Percentiles rank a stretch among this genome's conserved stretches.
These are phyloP conservation scores for Cenchrus americanus DNA, from an alignment of 176 grass and related monocot genomes.

Conservation along the genomic window DNA sequence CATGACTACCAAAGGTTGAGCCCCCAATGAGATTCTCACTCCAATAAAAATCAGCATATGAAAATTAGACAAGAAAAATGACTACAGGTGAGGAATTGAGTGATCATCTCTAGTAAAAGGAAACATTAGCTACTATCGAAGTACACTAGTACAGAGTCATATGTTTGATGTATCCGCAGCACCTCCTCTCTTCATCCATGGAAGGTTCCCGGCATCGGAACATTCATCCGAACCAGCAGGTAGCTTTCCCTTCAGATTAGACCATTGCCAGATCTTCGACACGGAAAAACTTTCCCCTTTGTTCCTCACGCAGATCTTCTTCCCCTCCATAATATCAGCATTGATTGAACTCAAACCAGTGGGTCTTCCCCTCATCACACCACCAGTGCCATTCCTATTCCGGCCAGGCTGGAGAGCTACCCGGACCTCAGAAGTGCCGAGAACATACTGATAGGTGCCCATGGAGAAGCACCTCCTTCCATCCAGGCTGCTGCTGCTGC, in stretches of 20 bases:
- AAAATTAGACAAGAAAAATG: conserved; percentile 51
- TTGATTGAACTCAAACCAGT: conserved; percentile 46
- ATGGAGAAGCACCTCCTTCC: conserved; percentile 92
- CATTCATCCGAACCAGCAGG: conserved; percentile 57
- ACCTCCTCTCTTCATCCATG: conserved; percentile 62
- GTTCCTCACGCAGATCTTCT: conserved; percentile 62
- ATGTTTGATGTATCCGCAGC: conserved; percentile 46
- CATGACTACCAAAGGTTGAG: conserved; percentile 28
- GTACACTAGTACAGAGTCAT: conserved; percentile 41
- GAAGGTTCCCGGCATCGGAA: conserved; percentile 56
- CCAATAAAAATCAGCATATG: conserved; percentile 41
- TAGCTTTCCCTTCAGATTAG: conserved; percentile 70
- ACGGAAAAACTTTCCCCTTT: conserved; percentile 92
- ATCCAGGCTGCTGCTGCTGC: conserved; percentile 94
- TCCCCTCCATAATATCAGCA: conserved; percentile 66
- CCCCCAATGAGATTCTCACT: conserved; percentile 39
- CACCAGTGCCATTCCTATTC: conserved; percentile 35
- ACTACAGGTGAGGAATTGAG: conserved; percentile 47
- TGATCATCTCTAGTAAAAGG: conserved; percentile 39
- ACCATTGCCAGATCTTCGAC: conserved; percentile 94
- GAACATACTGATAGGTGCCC: conserved; percentile 91
- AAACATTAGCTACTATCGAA: conserved; percentile 45
- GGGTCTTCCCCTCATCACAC: conserved; percentile 37
- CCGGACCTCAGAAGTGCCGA: conserved; percentile 67
- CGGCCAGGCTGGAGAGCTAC: conserved; percentile 59